phyloP scores from a whole-genome alignment of 108 stramenopile genomes.

The Seminavis robusta region DNA sequence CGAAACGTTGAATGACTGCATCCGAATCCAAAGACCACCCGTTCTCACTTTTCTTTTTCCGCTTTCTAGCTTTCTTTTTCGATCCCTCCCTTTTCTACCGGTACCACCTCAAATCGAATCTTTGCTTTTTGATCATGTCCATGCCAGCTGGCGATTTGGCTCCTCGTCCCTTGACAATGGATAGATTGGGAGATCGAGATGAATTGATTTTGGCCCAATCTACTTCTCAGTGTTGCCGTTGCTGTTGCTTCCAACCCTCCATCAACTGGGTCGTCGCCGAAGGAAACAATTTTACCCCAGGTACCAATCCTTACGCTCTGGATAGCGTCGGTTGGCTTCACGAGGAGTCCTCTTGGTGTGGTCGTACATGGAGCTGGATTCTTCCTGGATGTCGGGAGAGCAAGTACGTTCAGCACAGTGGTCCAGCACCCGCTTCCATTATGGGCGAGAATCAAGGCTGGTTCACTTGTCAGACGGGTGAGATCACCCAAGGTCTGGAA shows the following conservation, averaged over 20 bases:
- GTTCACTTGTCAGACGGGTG: slow-evolving; percentile 7
- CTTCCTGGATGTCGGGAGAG: slow-evolving; percentile 3
- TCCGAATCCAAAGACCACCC: too few relatives aligned
- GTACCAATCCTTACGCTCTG: slow-evolving; percentile 10
- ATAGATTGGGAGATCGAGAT: slow-evolving; percentile 18
- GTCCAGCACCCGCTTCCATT: slow-evolving; percentile 2
- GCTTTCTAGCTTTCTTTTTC: too few relatives aligned
- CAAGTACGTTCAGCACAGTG: slow-evolving; percentile 19
- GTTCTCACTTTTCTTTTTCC: too few relatives aligned
- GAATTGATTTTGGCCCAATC: slow-evolving; percentile 26
- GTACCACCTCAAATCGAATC: too few relatives aligned
- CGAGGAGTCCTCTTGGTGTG: slow-evolving; percentile 13
- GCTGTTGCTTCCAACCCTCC: slow-evolving; percentile 13
- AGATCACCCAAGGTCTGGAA: slow-evolving; percentile 1
- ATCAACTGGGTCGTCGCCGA: slow-evolving; percentile 29
- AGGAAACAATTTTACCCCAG: slow-evolving; percentile 13
- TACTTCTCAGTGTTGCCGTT: slow-evolving; percentile 25
- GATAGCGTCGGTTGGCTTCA: slow-evolving; percentile 14
- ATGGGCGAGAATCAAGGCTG: slow-evolving; percentile 11
- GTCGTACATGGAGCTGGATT: background rate
- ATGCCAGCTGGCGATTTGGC: too few relatives aligned
- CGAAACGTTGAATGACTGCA: too few relatives aligned
- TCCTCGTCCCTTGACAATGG: slow-evolving; percentile 26
- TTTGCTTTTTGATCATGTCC: too few relatives aligned
- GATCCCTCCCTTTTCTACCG: too few relatives aligned